Conservation (phyloP, 1,284 basidiomycete species). For the Bjerkandera adusta region DNA sequence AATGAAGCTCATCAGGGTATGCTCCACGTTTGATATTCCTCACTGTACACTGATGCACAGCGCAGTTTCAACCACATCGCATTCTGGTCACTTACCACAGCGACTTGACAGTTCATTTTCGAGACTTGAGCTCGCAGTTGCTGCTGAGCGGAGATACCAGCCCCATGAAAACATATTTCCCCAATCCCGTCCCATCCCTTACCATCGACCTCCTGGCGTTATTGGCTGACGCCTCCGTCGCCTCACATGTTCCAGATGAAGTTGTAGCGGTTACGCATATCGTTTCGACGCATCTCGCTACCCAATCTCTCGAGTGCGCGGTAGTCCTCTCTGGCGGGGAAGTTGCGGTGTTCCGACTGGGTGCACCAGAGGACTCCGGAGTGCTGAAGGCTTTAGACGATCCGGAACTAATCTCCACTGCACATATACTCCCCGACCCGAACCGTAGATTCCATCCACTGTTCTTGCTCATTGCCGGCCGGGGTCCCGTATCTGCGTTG, state of each 20-base stretch:
- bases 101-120: constrained; percentile 66
- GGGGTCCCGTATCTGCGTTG: constrained; percentile 50
- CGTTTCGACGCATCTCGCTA: constrained; percentile 55
- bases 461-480: constrained; percentile 53
- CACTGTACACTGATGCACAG: background rate
- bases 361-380: constrained; percentile 27
- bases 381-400: constrained; percentile 32
- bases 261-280: constrained; percentile 40
- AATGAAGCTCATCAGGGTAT: constrained; percentile 50
- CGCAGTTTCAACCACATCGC: constrained; percentile 62
- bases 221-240: constrained; percentile 44
- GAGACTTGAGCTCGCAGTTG: constrained; percentile 69
- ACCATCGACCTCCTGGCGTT: constrained; percentile 57
- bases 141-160: constrained; percentile 45
- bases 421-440: constrained; percentile 37
- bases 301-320: constrained; percentile 67
- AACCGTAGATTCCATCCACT: constrained; percentile 57
- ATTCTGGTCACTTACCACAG: constrained; percentile 66
- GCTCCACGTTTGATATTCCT: constrained; percentile 7
- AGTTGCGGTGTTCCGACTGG: constrained; percentile 59
- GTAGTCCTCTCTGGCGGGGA: constrained; percentile 66
- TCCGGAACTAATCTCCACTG: constrained; percentile 46
- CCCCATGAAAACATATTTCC: constrained; percentile 55
- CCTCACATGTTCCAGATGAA: constrained; percentile 31
- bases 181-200: constrained; percentile 58